These are phyloP conservation scores for Penicillium salamii DNA, from an alignment of 495 filamentous ascomycete species.

Conservation along the genomic window DNA sequence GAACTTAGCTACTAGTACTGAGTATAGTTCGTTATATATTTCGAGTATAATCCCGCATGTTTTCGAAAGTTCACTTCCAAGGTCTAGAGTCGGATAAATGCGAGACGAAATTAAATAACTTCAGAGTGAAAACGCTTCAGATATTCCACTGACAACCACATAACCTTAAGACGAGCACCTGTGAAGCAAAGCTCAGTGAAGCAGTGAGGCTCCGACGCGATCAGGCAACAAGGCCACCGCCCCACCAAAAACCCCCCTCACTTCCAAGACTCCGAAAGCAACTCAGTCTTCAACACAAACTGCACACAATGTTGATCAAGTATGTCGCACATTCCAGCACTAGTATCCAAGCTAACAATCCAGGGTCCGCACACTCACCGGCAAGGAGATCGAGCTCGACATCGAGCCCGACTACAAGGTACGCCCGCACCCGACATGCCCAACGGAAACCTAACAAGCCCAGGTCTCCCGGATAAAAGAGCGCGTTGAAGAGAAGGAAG, in stretches of 20 bases:
- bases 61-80: neutral
- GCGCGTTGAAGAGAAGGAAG: constrained; percentile 97
- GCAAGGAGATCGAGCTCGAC: constrained; percentile 97
- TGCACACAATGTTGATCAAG: constrained; percentile 46
- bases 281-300: constrained; percentile 9
- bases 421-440: constrained; percentile 11
- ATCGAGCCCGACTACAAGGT: constrained; percentile 94
- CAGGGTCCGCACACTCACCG: constrained; percentile 95
- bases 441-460: neutral
- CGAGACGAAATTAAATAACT: too few relatives aligned
- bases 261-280: constrained; percentile 16
- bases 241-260: constrained; percentile 29
- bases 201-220: constrained; percentile 17
- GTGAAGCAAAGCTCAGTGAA: neutral
- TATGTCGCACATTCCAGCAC: constrained; percentile 20
- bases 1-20: neutral
- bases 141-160: too few relatives aligned
- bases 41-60: neutral
- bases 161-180: too few relatives aligned
- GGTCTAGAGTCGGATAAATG: too few relatives aligned
- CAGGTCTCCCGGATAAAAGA: constrained; percentile 96
- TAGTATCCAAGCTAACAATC: constrained; percentile 15
- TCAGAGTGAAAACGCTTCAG: too few relatives aligned
- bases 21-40: neutral
- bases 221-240: constrained; percentile 29